Conservation (phyloP, 2,329 filamentous ascomycete genomes). For the Parafenestella ontariensis region DNA sequence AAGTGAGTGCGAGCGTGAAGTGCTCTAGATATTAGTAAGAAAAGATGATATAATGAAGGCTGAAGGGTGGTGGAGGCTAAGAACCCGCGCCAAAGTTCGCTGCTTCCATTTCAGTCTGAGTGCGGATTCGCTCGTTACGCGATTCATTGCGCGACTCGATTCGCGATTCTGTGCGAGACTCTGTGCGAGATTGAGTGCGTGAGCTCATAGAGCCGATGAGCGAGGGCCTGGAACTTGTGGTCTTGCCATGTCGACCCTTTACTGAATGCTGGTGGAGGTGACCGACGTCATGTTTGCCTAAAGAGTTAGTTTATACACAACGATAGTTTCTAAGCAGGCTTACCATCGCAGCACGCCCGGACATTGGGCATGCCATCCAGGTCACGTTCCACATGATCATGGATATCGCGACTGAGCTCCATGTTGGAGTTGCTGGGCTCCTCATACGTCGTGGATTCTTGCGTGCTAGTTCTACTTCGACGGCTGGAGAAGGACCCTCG, state of each 20-base stretch:
- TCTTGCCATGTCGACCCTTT: conserved; percentile 41
- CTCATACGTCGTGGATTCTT: conserved; percentile 53
- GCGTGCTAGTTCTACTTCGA: conserved; percentile 50
- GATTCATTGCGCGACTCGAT: conserved; percentile 35
- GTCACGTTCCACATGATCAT: conserved; percentile 78
- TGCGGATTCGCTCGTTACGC: conserved; percentile 31
- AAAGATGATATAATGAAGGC: conserved; percentile 14
- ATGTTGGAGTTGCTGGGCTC: conserved; percentile 74
- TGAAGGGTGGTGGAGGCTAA: conserved; percentile 18
- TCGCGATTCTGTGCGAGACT: conserved; percentile 28
- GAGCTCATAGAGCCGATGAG: conserved; percentile 44
- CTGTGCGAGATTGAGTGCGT: conserved; percentile 40
- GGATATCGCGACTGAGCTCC: conserved; percentile 76
- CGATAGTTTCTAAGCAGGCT: conserved; percentile 48
- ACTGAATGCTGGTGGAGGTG: conserved; percentile 48
- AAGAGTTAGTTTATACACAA: conserved; percentile 19
- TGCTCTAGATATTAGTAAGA: conserved; percentile 3
- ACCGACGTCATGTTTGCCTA: conserved; percentile 60
- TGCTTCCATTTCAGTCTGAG: conserved; percentile 35
- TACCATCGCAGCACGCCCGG: conserved; percentile 95
- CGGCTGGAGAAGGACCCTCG: conserved; percentile 59
- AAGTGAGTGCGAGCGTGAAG: conserved; percentile 28
- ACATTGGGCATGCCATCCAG: conserved; percentile 90
- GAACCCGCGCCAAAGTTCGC: conserved; percentile 36
- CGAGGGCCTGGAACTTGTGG: conserved; percentile 33